Conservation (phyloP, 1,284 basidiomycete species). For the Trichosporon sp. region DNA sequence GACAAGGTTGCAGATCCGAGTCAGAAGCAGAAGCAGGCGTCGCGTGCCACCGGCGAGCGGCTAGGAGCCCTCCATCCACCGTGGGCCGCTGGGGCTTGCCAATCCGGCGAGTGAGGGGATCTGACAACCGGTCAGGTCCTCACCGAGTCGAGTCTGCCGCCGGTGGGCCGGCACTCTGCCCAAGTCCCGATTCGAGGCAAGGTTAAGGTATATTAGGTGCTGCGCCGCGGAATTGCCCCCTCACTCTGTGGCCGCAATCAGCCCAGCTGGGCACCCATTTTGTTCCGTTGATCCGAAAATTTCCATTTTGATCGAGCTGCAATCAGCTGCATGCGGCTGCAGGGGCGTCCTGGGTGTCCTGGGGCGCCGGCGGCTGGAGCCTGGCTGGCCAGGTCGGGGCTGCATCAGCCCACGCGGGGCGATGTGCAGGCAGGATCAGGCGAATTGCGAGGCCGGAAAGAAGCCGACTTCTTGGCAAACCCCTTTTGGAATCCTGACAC, state of each 20-base stretch:
- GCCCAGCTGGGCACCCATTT: no score
- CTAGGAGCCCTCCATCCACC: no score
- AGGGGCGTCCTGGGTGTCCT: neutral
- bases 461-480: neutral
- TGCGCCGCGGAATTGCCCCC: no score
- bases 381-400: no score
- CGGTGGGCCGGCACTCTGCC: no score
- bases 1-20: no score
- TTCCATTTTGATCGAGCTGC: neutral
- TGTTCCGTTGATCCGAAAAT: neutral
- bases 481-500: neutral
- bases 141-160: no score
- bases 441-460: neutral
- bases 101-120: neutral
- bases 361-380: neutral
- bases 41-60: no score
- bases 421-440: neutral
- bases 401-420: neutral
- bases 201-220: neutral
- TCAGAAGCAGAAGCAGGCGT: no score
- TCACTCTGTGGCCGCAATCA: no score
- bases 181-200: neutral
- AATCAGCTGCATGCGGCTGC: neutral
- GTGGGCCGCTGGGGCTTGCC: no score
- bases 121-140: neutral